Evolutionary conservation across 139 green algal species (phyloP).

Genomic region (Mychonastes homosphaera): DNA sequence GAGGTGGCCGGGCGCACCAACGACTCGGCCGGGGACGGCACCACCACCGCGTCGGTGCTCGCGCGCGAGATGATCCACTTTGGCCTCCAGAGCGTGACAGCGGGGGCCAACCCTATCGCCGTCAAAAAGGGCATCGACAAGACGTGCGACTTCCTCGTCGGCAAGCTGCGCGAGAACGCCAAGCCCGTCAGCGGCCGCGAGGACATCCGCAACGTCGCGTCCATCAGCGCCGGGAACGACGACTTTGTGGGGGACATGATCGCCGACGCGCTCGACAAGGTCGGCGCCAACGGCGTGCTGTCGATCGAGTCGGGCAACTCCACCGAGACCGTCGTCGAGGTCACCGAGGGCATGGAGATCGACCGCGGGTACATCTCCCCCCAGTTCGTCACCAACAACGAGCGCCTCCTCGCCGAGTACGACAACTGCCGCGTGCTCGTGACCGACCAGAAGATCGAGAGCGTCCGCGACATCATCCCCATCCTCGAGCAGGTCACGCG

Average conservation of each 20-base stretch:
- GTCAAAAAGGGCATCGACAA: conserved; percentile 98
- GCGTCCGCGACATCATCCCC: conserved; percentile 40
- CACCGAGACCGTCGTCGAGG: conserved; percentile 47
- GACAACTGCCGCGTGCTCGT: conserved; percentile 87
- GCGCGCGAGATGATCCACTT: conserved; percentile 92
- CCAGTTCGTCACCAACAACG: conserved; percentile 92
- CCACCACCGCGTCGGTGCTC: conserved; percentile 91
- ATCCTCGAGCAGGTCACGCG: conserved; percentile 63
- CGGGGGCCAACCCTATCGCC: conserved; percentile 86
- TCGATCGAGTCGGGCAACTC: conserved; percentile 74
- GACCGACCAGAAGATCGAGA: conserved; percentile 84
- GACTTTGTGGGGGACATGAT: conserved; percentile 90
- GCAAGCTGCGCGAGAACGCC: conserved; percentile 70
- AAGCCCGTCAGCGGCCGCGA: conserved; percentile 71
- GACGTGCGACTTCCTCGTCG: conserved; percentile 71
- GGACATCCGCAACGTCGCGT: conserved; percentile 95
- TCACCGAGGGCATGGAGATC: conserved; percentile 90
- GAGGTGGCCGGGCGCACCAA: conserved; percentile 93
- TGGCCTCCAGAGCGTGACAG: conserved; percentile 75
- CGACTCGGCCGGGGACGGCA: conserved; percentile 91
- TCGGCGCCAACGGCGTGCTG: conserved; percentile 79
- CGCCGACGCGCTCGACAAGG: conserved; percentile 79
- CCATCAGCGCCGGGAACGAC: conserved; percentile 93
- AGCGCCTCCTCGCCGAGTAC: conserved; percentile 82
- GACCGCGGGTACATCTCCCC: conserved; percentile 95